These are phyloP conservation scores for Alloascoidea africana DNA, from an alignment of 805 yeast genomes.

Conservation along the genomic window DNA sequence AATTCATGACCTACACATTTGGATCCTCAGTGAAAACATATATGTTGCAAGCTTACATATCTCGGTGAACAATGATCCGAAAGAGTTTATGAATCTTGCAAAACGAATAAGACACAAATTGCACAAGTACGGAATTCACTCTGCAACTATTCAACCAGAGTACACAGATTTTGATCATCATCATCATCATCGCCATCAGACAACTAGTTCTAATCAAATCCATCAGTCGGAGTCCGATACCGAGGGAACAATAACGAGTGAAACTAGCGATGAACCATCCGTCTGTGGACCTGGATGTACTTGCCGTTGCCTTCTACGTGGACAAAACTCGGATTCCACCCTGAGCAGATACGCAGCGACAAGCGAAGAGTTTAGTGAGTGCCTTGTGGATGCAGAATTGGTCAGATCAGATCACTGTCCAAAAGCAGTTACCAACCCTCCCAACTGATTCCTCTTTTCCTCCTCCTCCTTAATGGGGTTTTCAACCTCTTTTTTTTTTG, in stretches of 20 bases:
- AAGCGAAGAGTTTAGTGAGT: constrained; percentile 1
- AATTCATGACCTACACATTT: constrained; percentile 73
- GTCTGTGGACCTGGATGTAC: neutral
- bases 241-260: neutral
- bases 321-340: neutral
- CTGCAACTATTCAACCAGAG: constrained; percentile 79
- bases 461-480: no score
- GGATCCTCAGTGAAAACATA: constrained; percentile 69
- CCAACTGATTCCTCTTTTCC: no score
- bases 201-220: no score
- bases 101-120: constrained; percentile 49
- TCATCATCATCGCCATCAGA: no score
- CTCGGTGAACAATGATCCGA: constrained; percentile 38
- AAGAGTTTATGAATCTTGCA: constrained; percentile 41
- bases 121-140: constrained; percentile 59
- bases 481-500: no score
- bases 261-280: no score
- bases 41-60: constrained; percentile 67
- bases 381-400: constrained; percentile 1
- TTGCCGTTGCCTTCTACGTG: no score
- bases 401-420: constrained; percentile 1
- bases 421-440: no score
- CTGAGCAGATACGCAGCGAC: neutral
- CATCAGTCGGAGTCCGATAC: neutral
- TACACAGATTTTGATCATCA: no score